Conservation (phyloP, 768 basidiomycete genomes). For the Panellus pusillus region DNA sequence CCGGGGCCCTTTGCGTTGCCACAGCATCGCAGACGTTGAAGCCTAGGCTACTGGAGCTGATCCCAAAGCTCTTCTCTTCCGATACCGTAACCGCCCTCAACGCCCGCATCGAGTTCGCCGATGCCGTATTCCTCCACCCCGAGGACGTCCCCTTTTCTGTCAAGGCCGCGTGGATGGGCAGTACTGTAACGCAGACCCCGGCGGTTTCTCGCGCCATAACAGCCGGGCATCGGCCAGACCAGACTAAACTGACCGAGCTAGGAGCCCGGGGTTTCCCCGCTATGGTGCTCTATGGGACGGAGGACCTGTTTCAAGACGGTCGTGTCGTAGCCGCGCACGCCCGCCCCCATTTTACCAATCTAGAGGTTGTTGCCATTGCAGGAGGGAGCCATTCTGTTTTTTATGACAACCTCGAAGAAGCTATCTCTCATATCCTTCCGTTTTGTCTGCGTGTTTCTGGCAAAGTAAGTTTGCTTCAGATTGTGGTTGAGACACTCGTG, state of each 20-base stretch:
- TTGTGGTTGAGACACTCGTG: too few relatives aligned
- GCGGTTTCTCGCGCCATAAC: neutral
- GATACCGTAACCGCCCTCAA: slow-evolving; percentile 11
- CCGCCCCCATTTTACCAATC: slow-evolving; percentile 10
- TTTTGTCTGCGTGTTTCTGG: slow-evolving; percentile 13
- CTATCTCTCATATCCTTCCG: slow-evolving; percentile 7
- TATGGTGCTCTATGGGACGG: slow-evolving; percentile 17
- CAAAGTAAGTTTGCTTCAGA: neutral
- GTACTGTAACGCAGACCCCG: slow-evolving; percentile 1
- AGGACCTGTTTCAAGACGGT: slow-evolving; percentile 13
- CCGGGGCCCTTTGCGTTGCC: slow-evolving; percentile 9
- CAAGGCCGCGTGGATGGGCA: slow-evolving; percentile 16
- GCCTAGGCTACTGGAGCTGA: slow-evolving; percentile 1
- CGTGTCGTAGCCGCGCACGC: slow-evolving; percentile 6
- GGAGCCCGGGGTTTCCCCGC: slow-evolving; percentile 14
- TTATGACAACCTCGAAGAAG: slow-evolving; percentile 16
- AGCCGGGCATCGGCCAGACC: slow-evolving; percentile 9
- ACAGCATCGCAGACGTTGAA: slow-evolving; percentile 5
- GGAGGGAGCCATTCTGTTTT: slow-evolving; percentile 19
- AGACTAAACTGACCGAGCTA: slow-evolving; percentile 5
- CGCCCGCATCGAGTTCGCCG: slow-evolving; percentile 8
- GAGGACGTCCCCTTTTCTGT: neutral
- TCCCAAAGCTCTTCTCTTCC: neutral
- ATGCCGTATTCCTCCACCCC: slow-evolving; percentile 9
- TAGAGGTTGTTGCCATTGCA: slow-evolving; percentile 11